Percentiles rank a stretch among this genome's conserved stretches.
These are phyloP conservation scores for Trypanosoma caninum DNA, from an alignment of 208 protist species.

Conservation along the genomic window DNA sequence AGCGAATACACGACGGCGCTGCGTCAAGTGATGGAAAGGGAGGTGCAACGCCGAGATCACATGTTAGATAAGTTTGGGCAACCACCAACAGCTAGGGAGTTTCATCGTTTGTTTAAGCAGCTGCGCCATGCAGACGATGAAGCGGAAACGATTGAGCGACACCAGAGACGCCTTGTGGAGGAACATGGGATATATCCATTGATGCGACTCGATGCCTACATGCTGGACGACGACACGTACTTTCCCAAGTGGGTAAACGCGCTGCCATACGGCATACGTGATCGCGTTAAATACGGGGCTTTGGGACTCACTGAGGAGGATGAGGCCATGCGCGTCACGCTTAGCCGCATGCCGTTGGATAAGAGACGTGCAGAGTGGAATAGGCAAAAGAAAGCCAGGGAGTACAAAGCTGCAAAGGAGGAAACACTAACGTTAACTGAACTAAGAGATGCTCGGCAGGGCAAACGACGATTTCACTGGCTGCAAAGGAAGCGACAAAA, in stretches of 20 bases:
- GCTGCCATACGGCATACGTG: conserved; percentile 79
- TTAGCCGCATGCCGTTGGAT: conserved; percentile 69
- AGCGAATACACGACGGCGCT: conserved; percentile 34
- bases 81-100: conserved; percentile 68
- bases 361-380: conserved; percentile 68
- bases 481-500: conserved; percentile 75
- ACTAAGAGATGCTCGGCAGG: conserved; percentile 69
- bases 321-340: conserved; percentile 71
- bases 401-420: conserved; percentile 64
- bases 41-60: conserved; percentile 65
- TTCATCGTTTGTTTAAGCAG: conserved; percentile 52
- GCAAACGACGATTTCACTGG: conserved; percentile 84
- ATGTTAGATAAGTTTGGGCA: conserved; percentile 75
- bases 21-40: conserved; percentile 52
- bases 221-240: conserved; percentile 83
- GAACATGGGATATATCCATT: conserved; percentile 77
- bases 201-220: conserved; percentile 79
- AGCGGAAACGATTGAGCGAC: conserved; percentile 42
- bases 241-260: conserved; percentile 84
- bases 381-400: conserved; percentile 64
- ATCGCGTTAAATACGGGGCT: conserved; percentile 86
- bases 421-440: conserved; percentile 74
- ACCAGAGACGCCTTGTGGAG: conserved; percentile 69
- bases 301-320: conserved; percentile 88
- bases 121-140: conserved; percentile 56